Conservation (phyloP, 225 moss, liverwort and hornwort genomes). For the Antitrichia curtipendula region DNA sequence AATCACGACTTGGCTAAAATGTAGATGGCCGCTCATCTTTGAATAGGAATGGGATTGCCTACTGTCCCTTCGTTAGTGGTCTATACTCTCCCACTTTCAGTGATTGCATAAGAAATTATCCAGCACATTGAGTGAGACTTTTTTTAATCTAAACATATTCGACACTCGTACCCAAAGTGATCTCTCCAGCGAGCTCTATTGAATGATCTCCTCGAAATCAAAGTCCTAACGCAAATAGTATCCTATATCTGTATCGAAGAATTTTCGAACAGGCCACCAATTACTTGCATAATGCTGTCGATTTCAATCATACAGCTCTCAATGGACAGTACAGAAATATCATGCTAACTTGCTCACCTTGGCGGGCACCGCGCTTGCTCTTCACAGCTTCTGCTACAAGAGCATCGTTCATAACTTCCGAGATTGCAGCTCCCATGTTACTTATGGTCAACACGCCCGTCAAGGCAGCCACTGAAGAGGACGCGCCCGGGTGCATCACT, state of each 20-base stretch:
- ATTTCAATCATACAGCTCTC: background rate
- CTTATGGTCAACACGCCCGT: constrained; percentile 66
- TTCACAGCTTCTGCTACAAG: constrained; percentile 75
- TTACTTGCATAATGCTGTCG: background rate
- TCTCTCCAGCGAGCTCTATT: background rate
- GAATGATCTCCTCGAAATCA: background rate
- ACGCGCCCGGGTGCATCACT: constrained; percentile 46
- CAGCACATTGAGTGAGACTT: background rate
- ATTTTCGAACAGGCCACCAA: background rate
- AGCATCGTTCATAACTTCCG: constrained; percentile 83
- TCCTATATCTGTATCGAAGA: background rate
- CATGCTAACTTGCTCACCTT: constrained; percentile 26
- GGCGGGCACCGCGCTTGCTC: constrained; percentile 40
- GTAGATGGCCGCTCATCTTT: background rate
- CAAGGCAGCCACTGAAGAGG: constrained; percentile 46
- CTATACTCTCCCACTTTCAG: background rate
- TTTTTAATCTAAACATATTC: background rate
- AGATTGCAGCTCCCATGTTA: constrained; percentile 77
- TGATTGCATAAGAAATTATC: background rate
- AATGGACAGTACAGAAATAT: background rate
- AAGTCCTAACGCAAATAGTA: background rate
- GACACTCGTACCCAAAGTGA: background rate
- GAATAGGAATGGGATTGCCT: background rate
- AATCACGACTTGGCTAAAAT: background rate
- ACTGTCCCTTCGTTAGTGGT: background rate